Base-by-base conservation (phyloP, 768 basidiomycete species). In the Serpula lacrymans region DNA sequence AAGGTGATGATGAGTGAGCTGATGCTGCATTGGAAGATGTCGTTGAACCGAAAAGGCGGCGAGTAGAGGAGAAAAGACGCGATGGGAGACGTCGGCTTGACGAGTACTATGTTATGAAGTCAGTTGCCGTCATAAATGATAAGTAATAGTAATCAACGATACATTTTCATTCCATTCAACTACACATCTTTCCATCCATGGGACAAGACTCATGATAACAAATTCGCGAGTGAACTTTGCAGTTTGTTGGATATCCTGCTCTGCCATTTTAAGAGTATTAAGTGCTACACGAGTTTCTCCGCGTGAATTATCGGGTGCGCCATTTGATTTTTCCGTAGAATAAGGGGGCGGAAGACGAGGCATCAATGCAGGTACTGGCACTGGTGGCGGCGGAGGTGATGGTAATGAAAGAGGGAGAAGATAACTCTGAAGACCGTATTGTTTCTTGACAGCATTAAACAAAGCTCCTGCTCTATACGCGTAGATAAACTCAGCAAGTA, bases 121-220 rank as follows among this genome's bases (percentile, higher is more conserved):
- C 34, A 6, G 43, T 47, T 26, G 21, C 14, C 42, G 26, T 27
- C 23, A 11, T 11, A 34, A 34, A 14, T 25, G 37, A 24, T 17
- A 11, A 37, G 11, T 43, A 21, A 26, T 16, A 20, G 9, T 14
- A 36, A 22, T 37, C 7, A 10, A 20, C 27, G 38, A 34, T 52
- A 87, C 84, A 43, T 71, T 71, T 67, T 98, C 94, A 57, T 96
- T 97, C 90, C 93, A 95, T 48, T 95, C 89, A 33, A 90, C 50
- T 5, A 94, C 87, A 59, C 83, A 84, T 54, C 84, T 89, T 65
- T 98, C 95, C 90, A 98, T 94, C 89, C 89, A 97, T 1, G 94
- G 94, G 3, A 97, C 60, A 32, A 98, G 63, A 55, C 88, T 93
- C 80, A 88, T 90, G 9, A 84, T 81, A 3, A 90, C 72, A 50